phyloP scores from a whole-genome alignment of 352 stramenopile genomes.

The Blastocystis sp. region DNA sequence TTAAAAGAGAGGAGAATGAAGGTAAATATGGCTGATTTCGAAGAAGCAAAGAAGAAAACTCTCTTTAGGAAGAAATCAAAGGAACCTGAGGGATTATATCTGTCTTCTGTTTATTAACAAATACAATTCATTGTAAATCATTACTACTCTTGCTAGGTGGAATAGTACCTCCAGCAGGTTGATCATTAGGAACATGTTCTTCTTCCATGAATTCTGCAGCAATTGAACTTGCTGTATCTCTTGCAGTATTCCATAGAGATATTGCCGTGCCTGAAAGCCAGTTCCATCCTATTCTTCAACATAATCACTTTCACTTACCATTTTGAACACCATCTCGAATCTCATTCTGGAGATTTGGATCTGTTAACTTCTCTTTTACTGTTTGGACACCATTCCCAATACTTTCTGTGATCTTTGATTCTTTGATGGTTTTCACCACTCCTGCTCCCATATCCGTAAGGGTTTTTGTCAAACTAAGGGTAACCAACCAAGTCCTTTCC shows the following conservation, averaged over 20 bases:
- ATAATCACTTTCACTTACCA: not conserved
- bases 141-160: not conserved
- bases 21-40: slow-evolving; percentile 97
- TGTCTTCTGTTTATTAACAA: slow-evolving; percentile 72
- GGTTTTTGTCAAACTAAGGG: not conserved
- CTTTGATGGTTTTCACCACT: slow-evolving; percentile 25
- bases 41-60: slow-evolving; percentile 99
- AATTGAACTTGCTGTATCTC: slow-evolving; percentile 22
- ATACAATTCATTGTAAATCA: slow-evolving; percentile 22
- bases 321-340: not conserved
- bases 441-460: slow-evolving; percentile 15
- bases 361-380: not conserved
- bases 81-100: slow-evolving; percentile 94
- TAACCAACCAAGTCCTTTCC: not conserved
- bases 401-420: not conserved
- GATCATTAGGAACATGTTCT: not conserved
- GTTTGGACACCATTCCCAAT: not conserved
- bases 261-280: slow-evolving; percentile 32
- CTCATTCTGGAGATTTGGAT: slow-evolving; percentile 29
- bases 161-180: not conserved
- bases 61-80: slow-evolving; percentile 99
- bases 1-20: slow-evolving; percentile 97
- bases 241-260: slow-evolving; percentile 2
- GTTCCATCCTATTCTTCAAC: slow-evolving; percentile 2
- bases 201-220: slow-evolving; percentile 20